Evolutionary conservation across 179 eudicot species (phyloP), one percentile per base, ranked within the genome.

Genomic region (Nepenthes alata): DNA sequence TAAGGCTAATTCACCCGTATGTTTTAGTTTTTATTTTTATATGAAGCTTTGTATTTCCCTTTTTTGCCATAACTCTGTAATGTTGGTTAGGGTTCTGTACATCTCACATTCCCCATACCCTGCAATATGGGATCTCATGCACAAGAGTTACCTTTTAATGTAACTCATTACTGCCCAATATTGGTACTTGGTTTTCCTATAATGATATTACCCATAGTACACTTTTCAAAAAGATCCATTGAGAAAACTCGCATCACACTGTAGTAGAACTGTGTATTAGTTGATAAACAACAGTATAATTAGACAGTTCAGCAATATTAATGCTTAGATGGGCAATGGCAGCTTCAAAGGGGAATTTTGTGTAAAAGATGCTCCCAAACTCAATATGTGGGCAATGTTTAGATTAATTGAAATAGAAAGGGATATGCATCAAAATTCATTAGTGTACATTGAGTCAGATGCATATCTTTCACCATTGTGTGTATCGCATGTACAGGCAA

Each of bases 401-500:
- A 25, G 53, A 10, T 11, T 50, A 55, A 36, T 25, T 25, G 11
- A 2, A 25, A 25, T 54, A 7, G 58, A 11, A 15, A 25, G 7
- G 58, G n/a, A 41, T 41, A 11, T 55, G 11, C 11, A 2, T 15
- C 35, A 4, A 14, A 54, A 7, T 54, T 54, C 35, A 15, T 54
- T 0, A 1, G 9, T 54, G 8, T 6, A 5, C 60, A 25, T 55
- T 49, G 34, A 67, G 16, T 37, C 16, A 10, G 11, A 16, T 36
- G 37, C 57, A 14, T 57, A 47, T 57, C 35, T 11, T 50, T 10
- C 11, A 11, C 60, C 8, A 2, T 34, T 37, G 48, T 11, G 1
- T 35, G 53, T 65, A 44, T n/a, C 25, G 15, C 52, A 55, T 16
- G 52, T 15, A 73, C 81, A 91, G 96, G 81, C 86, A 49, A 80